Conservation (phyloP, 1,284 basidiomycete genomes). For the Ganoderma lingzhi region DNA sequence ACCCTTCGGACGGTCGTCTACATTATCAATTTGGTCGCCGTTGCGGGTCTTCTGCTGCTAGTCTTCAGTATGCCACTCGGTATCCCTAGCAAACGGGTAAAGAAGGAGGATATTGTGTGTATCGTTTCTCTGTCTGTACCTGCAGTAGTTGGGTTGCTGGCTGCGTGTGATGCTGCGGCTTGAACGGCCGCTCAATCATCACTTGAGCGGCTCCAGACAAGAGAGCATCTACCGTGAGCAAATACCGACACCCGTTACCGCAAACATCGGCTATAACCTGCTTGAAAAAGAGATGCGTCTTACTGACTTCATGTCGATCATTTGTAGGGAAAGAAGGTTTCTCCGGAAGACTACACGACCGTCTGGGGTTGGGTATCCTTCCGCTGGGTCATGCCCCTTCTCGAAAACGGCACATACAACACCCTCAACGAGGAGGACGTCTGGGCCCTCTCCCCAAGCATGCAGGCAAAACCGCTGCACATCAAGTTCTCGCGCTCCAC, state of each 20-base stretch:
- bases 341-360: conserved; percentile 80
- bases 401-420: conserved; percentile 64
- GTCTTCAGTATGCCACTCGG: conserved; percentile 65
- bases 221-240: background rate
- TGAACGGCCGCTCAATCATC: background rate
- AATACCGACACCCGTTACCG: too few relatives aligned
- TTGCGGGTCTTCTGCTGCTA: conserved; percentile 51
- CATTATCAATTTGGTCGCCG: conserved; percentile 51
- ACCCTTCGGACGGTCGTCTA: conserved; percentile 42
- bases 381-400: conserved; percentile 77
- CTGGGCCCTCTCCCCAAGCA: conserved; percentile 72
- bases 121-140: background rate
- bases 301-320: background rate
- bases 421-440: conserved; percentile 78
- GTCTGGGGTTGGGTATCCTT: conserved; percentile 86
- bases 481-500: conserved; percentile 59
- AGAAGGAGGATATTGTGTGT: conserved; percentile 58
- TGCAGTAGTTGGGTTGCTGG: background rate
- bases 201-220: background rate
- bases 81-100: conserved; percentile 57
- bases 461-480: conserved; percentile 74
- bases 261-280: background rate
- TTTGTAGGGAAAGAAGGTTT: conserved; percentile 57
- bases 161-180: background rate
- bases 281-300: background rate